Base-by-base conservation (phyloP, 768 basidiomycete genomes). In the Phanerochaete sordida region DNA sequence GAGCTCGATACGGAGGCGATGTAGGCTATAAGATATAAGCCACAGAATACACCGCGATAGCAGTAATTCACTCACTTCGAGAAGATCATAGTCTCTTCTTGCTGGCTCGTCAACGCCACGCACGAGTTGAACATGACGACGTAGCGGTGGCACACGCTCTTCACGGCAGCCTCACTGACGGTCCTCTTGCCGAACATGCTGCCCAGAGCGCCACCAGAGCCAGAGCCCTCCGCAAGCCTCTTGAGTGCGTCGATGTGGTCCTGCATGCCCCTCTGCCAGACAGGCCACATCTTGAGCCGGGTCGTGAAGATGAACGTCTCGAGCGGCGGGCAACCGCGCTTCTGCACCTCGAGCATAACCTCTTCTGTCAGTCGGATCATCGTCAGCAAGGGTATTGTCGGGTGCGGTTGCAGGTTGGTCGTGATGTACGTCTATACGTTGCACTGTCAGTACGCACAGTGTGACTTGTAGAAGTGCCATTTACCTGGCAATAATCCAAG, bases 71-170 rank as follows among this genome's bases (percentile, higher is more conserved):
- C 86, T 65, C 68, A 96, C 96, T 95, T 95, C 24, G 90, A 85
- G 68, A 97, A 97, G 49, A 98, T 90, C 95, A 98, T 97, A 9
- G 92, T 92, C 70, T 97, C 95, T 65, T 97, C 93, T 44, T 86
- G 88, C 61, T 91, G 88, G 39, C 82, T 83, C 2, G 91, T 92
- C 63, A 99, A 75, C 28, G 84, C 82, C 23, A 95, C 85, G 63
- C 95, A 85, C 1, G 89, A 85, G 61, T 86, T 88, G 78, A 98
- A 98, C 67, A 97, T 70, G 16, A 77, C 77, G 15, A 88, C 79
- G 72, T 98, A 99, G 59, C 86, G 84, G 52, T 79, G 81, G 70
- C 89, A 23, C 43, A 70, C 61, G 24, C 56, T 64, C 30, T 58
- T 58, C n/a, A 56, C 62, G 33, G 26, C 28, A 13, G 61, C 61